phyloP scores from a whole-genome alignment of 202 grass and related monocot genomes.

The Schoenoplectus triqueter region DNA sequence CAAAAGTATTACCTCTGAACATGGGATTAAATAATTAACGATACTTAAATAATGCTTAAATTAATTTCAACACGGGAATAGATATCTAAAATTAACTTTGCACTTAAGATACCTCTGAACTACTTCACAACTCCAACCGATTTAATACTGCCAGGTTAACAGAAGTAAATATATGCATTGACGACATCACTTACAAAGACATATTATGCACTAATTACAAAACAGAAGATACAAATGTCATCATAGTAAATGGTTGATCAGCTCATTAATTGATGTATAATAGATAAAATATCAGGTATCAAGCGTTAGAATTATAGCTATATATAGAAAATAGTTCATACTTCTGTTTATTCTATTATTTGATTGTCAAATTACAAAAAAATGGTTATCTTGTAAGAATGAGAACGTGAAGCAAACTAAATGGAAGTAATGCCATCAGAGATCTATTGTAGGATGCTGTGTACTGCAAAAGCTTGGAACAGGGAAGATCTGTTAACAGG shows the following conservation, averaged over 20 bases:
- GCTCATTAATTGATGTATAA: neutral
- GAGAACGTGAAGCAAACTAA: neutral
- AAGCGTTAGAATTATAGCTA: neutral
- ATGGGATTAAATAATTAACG: too few relatives aligned
- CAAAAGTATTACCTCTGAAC: neutral
- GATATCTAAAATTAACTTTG: conserved; percentile 2
- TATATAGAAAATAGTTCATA: neutral
- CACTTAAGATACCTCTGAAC: conserved; percentile 26
- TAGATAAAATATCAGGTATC: neutral
- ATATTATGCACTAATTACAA: neutral
- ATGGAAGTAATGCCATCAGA: neutral
- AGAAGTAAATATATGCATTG: neutral
- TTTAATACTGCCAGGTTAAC: conserved; percentile 7
- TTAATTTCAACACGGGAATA: neutral
- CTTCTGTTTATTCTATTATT: neutral
- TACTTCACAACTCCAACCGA: conserved; percentile 29
- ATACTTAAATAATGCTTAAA: neutral
- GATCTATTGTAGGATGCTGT: neutral
- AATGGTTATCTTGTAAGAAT: neutral
- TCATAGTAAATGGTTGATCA: neutral
- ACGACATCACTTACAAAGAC: conserved; percentile 4
- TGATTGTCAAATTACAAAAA: neutral
- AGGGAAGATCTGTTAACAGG: neutral
- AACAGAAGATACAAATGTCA: neutral
- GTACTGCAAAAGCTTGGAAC: neutral